Conservation (phyloP, 202 grass and related monocot species). For the Zoysia matrella region DNA sequence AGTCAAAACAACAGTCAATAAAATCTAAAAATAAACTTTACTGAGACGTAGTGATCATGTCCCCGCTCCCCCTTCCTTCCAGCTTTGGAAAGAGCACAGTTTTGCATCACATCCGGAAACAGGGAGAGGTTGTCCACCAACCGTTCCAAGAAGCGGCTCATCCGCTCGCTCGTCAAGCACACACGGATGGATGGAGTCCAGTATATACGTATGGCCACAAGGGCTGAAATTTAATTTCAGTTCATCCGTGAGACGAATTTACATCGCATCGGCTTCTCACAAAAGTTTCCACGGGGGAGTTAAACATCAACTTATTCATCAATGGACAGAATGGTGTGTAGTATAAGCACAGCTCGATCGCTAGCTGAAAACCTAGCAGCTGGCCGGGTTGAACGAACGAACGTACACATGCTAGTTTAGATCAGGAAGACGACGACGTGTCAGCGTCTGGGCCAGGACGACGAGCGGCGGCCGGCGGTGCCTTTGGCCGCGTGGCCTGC, state of each 20-base stretch:
- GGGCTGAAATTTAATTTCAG: neutral
- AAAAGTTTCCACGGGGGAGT: conserved; percentile 3
- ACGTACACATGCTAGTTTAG: neutral
- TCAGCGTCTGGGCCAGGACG: neutral
- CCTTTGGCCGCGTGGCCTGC: conserved; percentile 17
- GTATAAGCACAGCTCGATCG: neutral
- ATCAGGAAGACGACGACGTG: neutral
- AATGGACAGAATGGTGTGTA: neutral
- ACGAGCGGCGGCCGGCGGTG: neutral
- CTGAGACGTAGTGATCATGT: no score
- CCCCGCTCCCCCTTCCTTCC: neutral
- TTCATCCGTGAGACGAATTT: neutral
- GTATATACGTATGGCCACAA: neutral
- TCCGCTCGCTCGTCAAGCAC: neutral
- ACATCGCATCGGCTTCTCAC: neutral
- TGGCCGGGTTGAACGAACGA: neutral
- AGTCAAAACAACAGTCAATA: no score
- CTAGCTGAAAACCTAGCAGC: neutral
- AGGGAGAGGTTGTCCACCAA: neutral
- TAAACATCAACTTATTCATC: conserved; percentile 18
- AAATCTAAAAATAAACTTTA: no score
- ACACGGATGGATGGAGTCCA: neutral
- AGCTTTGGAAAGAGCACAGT: neutral
- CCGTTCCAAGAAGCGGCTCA: neutral
- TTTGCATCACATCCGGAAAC: neutral